These are phyloP conservation scores for Xylaria longipes DNA, from an alignment of 495 filamentous ascomycete species.

Conservation along the genomic window DNA sequence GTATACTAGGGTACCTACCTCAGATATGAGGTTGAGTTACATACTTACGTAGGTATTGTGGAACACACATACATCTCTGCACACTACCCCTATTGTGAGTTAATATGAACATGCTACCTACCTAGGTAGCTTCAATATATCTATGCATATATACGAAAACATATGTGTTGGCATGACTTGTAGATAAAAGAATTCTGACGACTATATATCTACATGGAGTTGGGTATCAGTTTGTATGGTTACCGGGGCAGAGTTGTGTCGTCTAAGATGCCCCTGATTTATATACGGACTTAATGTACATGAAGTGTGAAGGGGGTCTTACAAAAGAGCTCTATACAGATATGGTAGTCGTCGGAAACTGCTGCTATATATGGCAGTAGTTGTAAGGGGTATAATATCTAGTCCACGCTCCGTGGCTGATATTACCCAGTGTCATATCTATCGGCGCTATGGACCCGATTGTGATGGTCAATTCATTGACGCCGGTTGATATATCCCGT, in stretches of 20 bases:
- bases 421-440: neutral
- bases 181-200: neutral
- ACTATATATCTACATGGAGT: slow-evolving; percentile 10
- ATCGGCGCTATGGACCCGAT: neutral
- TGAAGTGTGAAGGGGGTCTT: neutral
- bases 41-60: too few relatives aligned
- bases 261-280: neutral
- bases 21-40: neutral
- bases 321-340: neutral
- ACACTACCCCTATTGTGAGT: neutral
- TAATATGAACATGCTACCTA: neutral
- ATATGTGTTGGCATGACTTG: neutral
- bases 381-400: neutral
- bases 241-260: neutral
- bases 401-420: neutral
- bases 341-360: neutral
- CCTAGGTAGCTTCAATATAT: neutral
- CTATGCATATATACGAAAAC: neutral
- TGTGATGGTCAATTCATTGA: neutral
- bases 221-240: slow-evolving; percentile 3
- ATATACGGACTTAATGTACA: slow-evolving; percentile 16
- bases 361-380: neutral
- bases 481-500: neutral
- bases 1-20: too few relatives aligned
- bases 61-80: neutral